Evolutionary conservation across 2,329 filamentous ascomycete genomes (phyloP).

Genomic region (Alternaria arborescens): DNA sequence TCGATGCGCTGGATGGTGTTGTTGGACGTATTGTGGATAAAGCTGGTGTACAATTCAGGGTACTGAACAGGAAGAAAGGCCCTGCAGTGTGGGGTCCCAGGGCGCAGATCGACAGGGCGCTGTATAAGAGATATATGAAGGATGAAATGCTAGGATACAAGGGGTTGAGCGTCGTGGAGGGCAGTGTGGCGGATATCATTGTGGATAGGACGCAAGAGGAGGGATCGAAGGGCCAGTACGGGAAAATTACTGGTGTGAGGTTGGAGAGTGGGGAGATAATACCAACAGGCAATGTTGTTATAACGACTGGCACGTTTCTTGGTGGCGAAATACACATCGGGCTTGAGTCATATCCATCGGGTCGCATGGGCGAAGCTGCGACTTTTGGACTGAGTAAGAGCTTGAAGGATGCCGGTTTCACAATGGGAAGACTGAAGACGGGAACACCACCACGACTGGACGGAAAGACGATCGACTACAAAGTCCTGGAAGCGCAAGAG

Average conservation of each 20-base stretch:
- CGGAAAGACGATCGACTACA: slow-evolving; percentile 81
- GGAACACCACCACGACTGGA: slow-evolving; percentile 91
- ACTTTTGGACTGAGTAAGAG: slow-evolving; percentile 94
- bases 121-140: slow-evolving; percentile 92
- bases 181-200: slow-evolving; percentile 92
- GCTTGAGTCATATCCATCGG: slow-evolving; percentile 81
- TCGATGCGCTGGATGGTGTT: slow-evolving; percentile 92
- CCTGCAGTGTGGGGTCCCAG: slow-evolving; percentile 97
- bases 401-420: slow-evolving; percentile 85
- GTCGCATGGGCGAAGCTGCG: slow-evolving; percentile 91
- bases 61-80: slow-evolving; percentile 88
- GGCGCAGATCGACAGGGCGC: slow-evolving; percentile 89
- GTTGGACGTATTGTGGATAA: slow-evolving; percentile 91
- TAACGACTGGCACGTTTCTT: slow-evolving; percentile 95
- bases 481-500: slow-evolving; percentile 72
- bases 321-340: slow-evolving; percentile 97
- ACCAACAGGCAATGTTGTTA: slow-evolving; percentile 81
- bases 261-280: slow-evolving; percentile 89
- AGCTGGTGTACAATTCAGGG: slow-evolving; percentile 90
- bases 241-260: slow-evolving; percentile 82
- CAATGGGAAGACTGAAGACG: slow-evolving; percentile 90
- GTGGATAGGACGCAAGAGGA: slow-evolving; percentile 65
- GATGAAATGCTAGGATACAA: slow-evolving; percentile 82
- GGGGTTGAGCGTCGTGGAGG: slow-evolving; percentile 81
- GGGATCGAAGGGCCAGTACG: slow-evolving; percentile 60